These are phyloP conservation scores for Oenanthe sinensis DNA, from an alignment of 129 eudicot genomes.

Conservation along the genomic window DNA sequence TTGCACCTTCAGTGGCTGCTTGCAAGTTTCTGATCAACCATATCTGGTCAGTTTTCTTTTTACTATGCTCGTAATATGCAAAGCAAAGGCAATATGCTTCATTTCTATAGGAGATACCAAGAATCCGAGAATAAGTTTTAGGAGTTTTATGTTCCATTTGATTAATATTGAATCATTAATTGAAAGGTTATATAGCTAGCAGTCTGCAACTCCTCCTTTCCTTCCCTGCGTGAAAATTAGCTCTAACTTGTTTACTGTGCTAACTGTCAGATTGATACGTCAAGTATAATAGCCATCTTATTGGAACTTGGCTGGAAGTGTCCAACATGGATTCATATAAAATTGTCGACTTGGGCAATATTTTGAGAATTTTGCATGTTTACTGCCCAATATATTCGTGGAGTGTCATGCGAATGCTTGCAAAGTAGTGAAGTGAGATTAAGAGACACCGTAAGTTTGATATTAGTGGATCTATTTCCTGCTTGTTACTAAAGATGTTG, in stretches of 20 bases:
- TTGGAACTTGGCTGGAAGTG: not conserved
- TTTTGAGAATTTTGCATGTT: not conserved
- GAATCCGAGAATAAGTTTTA: too few species aligned
- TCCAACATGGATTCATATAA: not conserved
- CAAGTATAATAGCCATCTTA: not conserved
- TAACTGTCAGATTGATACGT: not conserved
- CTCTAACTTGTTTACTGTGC: not conserved
- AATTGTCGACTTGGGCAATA: not conserved
- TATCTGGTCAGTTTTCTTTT: not conserved
- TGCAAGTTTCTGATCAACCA: not conserved
- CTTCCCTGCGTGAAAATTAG: not conserved
- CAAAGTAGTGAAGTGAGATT: not conserved
- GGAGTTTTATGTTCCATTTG: too few species aligned
- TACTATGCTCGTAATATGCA: not conserved
- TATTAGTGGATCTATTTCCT: not conserved
- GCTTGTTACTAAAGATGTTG: not conserved
- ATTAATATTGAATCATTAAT: too few species aligned
- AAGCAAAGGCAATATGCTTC: not conserved
- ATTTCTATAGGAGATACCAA: too few species aligned
- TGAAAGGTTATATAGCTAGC: too few species aligned
- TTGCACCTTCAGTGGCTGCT: not conserved
- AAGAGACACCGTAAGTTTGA: not conserved
- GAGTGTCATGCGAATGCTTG: not conserved
- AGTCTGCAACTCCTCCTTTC: too few species aligned
- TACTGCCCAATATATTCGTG: not conserved